These are phyloP conservation scores for Collybia nuda DNA, from an alignment of 768 basidiomycete genomes.

Conservation along the genomic window DNA sequence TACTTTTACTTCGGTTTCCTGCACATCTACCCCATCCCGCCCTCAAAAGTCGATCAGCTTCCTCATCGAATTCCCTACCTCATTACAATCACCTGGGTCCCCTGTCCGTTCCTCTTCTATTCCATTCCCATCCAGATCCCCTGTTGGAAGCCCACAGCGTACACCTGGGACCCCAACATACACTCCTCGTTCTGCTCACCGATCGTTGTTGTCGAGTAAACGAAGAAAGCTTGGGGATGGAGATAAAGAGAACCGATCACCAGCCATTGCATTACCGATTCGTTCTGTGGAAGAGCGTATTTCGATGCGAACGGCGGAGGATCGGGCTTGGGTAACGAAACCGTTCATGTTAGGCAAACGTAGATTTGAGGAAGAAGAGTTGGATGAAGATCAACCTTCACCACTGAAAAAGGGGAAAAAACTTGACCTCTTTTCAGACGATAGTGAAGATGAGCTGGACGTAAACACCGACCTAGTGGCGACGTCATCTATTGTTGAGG, in stretches of 20 bases:
- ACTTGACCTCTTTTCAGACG: constrained; percentile 16
- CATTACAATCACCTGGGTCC: constrained; percentile 16
- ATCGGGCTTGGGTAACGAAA: constrained; percentile 4
- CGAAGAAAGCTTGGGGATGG: constrained; percentile 32
- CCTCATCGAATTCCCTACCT: constrained; percentile 19
- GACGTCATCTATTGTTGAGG: constrained; percentile 5
- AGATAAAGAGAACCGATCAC: constrained; percentile 66
- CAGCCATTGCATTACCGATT: constrained; percentile 23
- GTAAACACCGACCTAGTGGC: constrained; percentile 12
- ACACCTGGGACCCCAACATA: constrained; percentile 28
- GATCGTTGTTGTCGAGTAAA: constrained; percentile 26
- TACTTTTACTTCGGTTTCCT: constrained; percentile 19
- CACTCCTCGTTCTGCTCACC: constrained; percentile 9
- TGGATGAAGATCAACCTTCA: constrained; percentile 21
- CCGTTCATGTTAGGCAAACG: constrained; percentile 43
- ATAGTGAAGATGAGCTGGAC: constrained; percentile 31
- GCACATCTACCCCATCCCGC: constrained; percentile 29
- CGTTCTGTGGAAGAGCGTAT: constrained; percentile 47
- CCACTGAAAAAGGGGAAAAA: constrained; percentile 20
- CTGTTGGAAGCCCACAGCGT: background rate
- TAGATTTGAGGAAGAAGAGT: constrained; percentile 33
- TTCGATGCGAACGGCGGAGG: constrained; percentile 32
- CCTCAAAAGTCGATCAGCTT: constrained; percentile 32
- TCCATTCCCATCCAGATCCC: background rate
- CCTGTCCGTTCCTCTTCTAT: background rate